These are phyloP conservation scores for Schoenoplectus triqueter DNA, from an alignment of 202 grass and related monocot genomes.

Conservation along the genomic window DNA sequence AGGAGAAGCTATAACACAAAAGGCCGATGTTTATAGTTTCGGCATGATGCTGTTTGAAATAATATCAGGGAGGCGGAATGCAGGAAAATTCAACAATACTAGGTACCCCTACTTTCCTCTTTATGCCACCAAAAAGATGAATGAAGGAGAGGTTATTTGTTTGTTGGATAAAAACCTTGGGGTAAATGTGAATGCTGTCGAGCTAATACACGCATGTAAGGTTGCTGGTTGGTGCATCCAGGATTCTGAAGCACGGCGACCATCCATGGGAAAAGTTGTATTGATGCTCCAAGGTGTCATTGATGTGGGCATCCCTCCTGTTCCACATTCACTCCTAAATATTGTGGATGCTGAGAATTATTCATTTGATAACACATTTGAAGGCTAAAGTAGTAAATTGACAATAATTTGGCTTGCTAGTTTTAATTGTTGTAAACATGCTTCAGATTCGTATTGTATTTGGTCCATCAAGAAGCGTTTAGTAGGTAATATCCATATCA, in stretches of 20 bases:
- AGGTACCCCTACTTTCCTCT: conserved; percentile 37
- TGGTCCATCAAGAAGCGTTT: background rate
- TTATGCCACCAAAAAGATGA: conserved; percentile 34
- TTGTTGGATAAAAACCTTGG: conserved; percentile 42
- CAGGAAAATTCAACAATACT: background rate
- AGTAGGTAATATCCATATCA: no score
- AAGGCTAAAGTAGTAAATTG: background rate
- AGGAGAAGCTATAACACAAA: conserved; percentile 41
- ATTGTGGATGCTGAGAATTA: conserved; percentile 39
- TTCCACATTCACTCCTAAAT: conserved; percentile 39
- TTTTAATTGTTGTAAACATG: background rate
- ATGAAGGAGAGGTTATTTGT: conserved; percentile 41
- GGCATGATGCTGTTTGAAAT: conserved; percentile 37
- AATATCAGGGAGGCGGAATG: conserved; percentile 39
- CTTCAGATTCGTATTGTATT: background rate
- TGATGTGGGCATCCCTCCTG: conserved; percentile 27
- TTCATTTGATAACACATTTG: background rate
- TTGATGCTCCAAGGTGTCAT: conserved; percentile 38
- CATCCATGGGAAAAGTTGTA: conserved; percentile 44
- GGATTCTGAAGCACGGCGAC: conserved; percentile 35
- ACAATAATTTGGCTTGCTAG: background rate
- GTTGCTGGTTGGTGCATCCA: conserved; percentile 50
- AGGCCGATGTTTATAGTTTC: conserved; percentile 28
- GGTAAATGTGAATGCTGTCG: conserved; percentile 2
- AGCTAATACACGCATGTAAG: conserved; percentile 29